Conservation (phyloP, 2,329 filamentous ascomycete species). For the Alternaria novae-zelandiae region DNA sequence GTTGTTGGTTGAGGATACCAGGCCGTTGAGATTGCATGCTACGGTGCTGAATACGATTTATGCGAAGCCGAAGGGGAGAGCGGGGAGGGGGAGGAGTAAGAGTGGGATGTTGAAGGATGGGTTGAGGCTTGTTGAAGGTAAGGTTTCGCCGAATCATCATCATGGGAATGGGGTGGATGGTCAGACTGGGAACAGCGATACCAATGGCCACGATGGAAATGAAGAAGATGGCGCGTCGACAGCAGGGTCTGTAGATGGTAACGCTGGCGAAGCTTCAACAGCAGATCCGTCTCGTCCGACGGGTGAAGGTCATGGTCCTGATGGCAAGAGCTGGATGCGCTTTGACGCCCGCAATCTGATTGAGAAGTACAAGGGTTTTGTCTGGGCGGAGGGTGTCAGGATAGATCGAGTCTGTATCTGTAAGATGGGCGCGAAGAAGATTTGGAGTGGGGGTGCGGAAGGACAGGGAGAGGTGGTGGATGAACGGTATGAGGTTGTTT, state of each 20-base stretch:
- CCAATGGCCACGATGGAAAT: neutral
- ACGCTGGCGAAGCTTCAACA: neutral
- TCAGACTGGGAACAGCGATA: too few species aligned
- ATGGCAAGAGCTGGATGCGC: slow-evolving; percentile 42
- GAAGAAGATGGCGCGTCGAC: slow-evolving; percentile 12
- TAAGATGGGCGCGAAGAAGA: slow-evolving; percentile 82
- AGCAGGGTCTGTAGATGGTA: slow-evolving; percentile 5
- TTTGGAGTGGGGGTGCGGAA: slow-evolving; percentile 49
- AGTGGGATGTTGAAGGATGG: slow-evolving; percentile 1
- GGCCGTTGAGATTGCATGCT: slow-evolving; percentile 78
- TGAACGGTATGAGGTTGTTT: slow-evolving; percentile 61
- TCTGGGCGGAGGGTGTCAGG: slow-evolving; percentile 73
- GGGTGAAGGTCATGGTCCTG: slow-evolving; percentile 12
- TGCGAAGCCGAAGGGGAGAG: slow-evolving; percentile 55
- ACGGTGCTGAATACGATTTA: slow-evolving; percentile 89
- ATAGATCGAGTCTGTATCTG: slow-evolving; percentile 80
- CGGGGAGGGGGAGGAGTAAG: slow-evolving; percentile 34
- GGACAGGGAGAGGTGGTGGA: slow-evolving; percentile 56
- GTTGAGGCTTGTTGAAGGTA: neutral
- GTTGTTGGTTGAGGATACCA: slow-evolving; percentile 63
- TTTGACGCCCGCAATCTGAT: slow-evolving; percentile 52
- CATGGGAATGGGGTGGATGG: neutral
- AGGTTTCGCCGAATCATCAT: slow-evolving; percentile 5
- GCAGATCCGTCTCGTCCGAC: neutral
- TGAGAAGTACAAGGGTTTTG: slow-evolving; percentile 66